phyloP scores from a whole-genome alignment of 768 basidiomycete genomes.

The Phanerochaete sordida region DNA sequence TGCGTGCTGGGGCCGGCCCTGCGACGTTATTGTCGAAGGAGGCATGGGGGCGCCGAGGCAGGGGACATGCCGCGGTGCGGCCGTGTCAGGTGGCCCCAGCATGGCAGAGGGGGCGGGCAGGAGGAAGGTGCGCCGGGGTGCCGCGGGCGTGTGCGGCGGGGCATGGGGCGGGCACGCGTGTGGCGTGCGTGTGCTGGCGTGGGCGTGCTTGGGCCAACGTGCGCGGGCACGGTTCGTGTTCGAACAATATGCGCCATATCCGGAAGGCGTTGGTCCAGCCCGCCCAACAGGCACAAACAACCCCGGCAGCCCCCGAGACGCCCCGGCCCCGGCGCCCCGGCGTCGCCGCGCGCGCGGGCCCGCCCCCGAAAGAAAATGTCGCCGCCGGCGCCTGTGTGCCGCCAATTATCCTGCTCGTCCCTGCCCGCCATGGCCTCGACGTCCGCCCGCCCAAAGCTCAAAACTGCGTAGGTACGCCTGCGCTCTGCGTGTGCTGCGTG shows the following conservation, averaged over 20 bases:
- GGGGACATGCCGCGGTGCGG: neutral
- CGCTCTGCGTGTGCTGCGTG: neutral
- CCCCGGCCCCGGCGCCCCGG: neutral
- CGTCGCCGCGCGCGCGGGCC: neutral
- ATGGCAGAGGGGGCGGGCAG: neutral
- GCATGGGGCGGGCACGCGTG: no score
- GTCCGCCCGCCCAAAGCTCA: constrained; percentile 37
- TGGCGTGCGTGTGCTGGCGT: no score
- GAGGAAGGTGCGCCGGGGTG: neutral
- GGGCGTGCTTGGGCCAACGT: no score
- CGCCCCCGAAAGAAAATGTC: constrained; percentile 5
- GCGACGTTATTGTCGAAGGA: neutral
- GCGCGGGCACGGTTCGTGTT: neutral
- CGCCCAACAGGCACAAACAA: constrained; percentile 11
- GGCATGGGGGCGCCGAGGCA: neutral
- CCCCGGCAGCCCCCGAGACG: neutral
- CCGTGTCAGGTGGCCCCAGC: neutral
- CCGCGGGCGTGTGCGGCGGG: no score
- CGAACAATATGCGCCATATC: neutral
- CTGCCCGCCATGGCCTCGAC: constrained; percentile 7
- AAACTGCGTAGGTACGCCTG: constrained; percentile 51
- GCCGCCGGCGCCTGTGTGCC: neutral
- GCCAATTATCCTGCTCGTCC: neutral
- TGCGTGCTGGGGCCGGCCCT: neutral
- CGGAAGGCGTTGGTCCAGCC: neutral